Conservation (phyloP, 1,139 yeast genomes). For the Ogataea hybrid region DNA sequence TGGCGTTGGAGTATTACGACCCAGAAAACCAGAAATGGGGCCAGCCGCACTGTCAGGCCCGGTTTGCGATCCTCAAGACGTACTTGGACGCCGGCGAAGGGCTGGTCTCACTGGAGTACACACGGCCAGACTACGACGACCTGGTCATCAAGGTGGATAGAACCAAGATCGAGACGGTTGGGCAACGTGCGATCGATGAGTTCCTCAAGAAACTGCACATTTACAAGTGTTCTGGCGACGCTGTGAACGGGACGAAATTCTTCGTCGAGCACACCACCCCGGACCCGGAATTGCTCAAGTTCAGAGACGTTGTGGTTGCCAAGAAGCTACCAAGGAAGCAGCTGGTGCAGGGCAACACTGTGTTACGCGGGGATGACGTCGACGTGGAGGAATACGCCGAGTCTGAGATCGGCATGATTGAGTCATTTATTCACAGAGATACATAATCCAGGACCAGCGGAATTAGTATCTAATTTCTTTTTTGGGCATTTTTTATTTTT, state of each 20-base stretch:
- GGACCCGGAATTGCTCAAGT: constrained; percentile 57
- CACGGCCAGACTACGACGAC: constrained; percentile 52
- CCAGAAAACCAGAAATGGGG: constrained; percentile 84
- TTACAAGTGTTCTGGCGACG: constrained; percentile 76
- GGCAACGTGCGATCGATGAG: constrained; percentile 71
- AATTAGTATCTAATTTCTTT: constrained; percentile 1
- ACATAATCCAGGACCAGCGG: constrained; percentile 14
- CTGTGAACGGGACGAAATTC: constrained; percentile 57
- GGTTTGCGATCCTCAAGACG: constrained; percentile 78
- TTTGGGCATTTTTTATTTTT: neutral
- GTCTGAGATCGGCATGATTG: constrained; percentile 72
- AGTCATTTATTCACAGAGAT: constrained; percentile 69
- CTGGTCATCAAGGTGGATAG: constrained; percentile 58
- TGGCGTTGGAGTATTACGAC: constrained; percentile 85
- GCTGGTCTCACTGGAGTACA: constrained; percentile 51
- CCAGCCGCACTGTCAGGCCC: constrained; percentile 94
- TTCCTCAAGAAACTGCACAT: constrained; percentile 72
- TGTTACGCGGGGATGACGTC: constrained; percentile 43
- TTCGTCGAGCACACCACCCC: constrained; percentile 69
- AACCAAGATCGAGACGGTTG: constrained; percentile 60
- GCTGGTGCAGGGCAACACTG: constrained; percentile 77
- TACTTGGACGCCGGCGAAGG: constrained; percentile 66
- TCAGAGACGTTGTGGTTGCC: constrained; percentile 63
- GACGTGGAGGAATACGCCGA: constrained; percentile 70
- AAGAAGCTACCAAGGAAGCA: constrained; percentile 83